A percentile compares a stretch with the other conserved stretches of the same genome.
These are phyloP conservation scores for Blastobotrys mokoenaii DNA, from an alignment of 805 yeast genomes.

Conservation along the genomic window DNA sequence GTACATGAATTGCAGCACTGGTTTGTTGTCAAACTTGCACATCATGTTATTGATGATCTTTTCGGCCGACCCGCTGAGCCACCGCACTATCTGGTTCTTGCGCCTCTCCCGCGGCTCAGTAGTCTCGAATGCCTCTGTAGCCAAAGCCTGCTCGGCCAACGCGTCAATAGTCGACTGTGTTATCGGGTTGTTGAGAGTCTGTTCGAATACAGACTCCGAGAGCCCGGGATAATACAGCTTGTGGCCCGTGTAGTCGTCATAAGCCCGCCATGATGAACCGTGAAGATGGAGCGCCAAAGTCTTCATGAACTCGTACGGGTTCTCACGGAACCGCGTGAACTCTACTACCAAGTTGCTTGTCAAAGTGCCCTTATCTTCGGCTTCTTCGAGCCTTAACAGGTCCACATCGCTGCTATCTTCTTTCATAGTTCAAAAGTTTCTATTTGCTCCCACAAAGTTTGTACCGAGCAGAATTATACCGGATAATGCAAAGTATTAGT, in stretches of 20 bases:
- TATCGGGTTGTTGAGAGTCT: constrained; percentile 25
- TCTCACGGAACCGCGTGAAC: constrained; percentile 30
- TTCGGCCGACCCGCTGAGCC: constrained; percentile 27
- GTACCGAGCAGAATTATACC: too few relatives aligned
- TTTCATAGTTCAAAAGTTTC: too few relatives aligned
- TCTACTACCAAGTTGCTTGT: constrained; percentile 24
- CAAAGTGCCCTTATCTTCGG: not conserved
- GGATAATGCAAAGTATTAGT: too few relatives aligned
- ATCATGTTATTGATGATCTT: constrained; percentile 26
- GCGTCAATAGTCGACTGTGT: constrained; percentile 24
- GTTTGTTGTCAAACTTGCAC: constrained; percentile 27
- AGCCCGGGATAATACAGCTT: constrained; percentile 27
- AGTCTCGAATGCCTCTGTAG: constrained; percentile 20
- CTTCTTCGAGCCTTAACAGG: constrained; percentile 1
- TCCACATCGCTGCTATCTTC: not conserved
- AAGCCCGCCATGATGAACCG: constrained; percentile 32
- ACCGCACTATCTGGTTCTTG: constrained; percentile 19
- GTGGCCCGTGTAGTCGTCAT: constrained; percentile 31
- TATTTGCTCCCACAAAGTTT: too few relatives aligned
- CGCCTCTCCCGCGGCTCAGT: constrained; percentile 22
- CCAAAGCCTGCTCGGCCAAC: constrained; percentile 26
- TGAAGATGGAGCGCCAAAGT: constrained; percentile 24
- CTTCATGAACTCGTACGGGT: constrained; percentile 27
- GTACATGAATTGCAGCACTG: constrained; percentile 26
- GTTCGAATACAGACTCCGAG: constrained; percentile 22